phyloP scores from a whole-genome alignment of 257 asterid genomes.

The Lycium barbarum region DNA sequence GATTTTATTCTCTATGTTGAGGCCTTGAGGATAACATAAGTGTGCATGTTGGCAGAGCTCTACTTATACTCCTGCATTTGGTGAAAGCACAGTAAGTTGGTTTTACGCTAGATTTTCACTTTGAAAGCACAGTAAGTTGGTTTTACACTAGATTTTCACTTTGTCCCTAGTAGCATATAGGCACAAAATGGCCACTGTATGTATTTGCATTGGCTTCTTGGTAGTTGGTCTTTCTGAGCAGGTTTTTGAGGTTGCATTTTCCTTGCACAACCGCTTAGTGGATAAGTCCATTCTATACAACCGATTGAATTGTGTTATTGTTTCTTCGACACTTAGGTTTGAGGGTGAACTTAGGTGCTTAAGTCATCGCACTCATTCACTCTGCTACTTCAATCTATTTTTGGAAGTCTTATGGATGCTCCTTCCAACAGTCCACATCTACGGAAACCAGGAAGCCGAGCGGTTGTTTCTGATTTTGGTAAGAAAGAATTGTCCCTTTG shows the following conservation, averaged over 20 bases:
- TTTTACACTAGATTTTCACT: neutral
- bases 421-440: conserved; percentile 82
- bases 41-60: neutral
- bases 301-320: neutral
- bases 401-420: conserved; percentile 68
- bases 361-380: conserved; percentile 38
- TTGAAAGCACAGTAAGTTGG: neutral
- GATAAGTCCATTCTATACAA: neutral
- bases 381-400: conserved; percentile 73
- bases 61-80: neutral
- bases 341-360: conserved; percentile 17
- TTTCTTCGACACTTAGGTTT: conserved; percentile 42
- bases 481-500: conserved; percentile 35
- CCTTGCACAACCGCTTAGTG: neutral
- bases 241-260: neutral
- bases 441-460: conserved; percentile 88
- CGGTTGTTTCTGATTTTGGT: conserved; percentile 85
- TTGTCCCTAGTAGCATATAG: neutral
- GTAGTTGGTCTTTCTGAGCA: neutral
- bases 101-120: neutral
- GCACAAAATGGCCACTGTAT: neutral
- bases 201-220: neutral
- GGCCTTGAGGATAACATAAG: neutral
- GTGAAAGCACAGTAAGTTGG: neutral
- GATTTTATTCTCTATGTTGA: neutral